These are phyloP conservation scores for Neonothopanus nambi DNA, from an alignment of 1,284 basidiomycete species.

Conservation along the genomic window DNA sequence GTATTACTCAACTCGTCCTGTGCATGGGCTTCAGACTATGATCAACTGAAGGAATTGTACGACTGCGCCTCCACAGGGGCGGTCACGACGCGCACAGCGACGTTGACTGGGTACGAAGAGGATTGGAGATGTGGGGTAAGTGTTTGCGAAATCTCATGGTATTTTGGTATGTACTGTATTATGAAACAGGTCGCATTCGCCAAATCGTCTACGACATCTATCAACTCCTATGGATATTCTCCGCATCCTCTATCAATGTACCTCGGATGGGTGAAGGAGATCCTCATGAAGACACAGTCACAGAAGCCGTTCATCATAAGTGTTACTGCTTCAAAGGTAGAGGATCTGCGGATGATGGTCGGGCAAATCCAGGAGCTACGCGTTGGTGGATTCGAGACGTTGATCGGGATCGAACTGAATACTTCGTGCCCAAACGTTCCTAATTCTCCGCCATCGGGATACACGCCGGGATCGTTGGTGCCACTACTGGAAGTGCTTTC, in stretches of 20 bases:
- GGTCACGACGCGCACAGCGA: conserved; percentile 75
- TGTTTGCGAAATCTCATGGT: conserved; percentile 1
- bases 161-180: conserved; percentile 7
- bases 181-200: conserved; percentile 57
- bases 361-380: conserved; percentile 57
- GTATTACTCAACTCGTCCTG: conserved; percentile 75
- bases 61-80: conserved; percentile 68
- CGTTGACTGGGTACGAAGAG: conserved; percentile 65
- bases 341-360: conserved; percentile 56
- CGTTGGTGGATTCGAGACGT: conserved; percentile 35
- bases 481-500: conserved; percentile 57
- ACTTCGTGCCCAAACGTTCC: conserved; percentile 80
- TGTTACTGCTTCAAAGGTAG: conserved; percentile 60
- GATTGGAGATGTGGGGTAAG: conserved; percentile 58
- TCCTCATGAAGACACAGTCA: conserved; percentile 38
- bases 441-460: conserved; percentile 63
- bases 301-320: conserved; percentile 75
- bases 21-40: conserved; percentile 71
- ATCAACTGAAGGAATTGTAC: conserved; percentile 65
- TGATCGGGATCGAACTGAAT: conserved; percentile 74
- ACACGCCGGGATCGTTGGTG: conserved; percentile 35
- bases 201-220: conserved; percentile 47
- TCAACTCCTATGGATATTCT: conserved; percentile 83
- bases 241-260: conserved; percentile 68
- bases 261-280: conserved; percentile 57